Base-by-base conservation (phyloP, 1,284 basidiomycete genomes). In the Fistulinella cinereoalba region DNA sequence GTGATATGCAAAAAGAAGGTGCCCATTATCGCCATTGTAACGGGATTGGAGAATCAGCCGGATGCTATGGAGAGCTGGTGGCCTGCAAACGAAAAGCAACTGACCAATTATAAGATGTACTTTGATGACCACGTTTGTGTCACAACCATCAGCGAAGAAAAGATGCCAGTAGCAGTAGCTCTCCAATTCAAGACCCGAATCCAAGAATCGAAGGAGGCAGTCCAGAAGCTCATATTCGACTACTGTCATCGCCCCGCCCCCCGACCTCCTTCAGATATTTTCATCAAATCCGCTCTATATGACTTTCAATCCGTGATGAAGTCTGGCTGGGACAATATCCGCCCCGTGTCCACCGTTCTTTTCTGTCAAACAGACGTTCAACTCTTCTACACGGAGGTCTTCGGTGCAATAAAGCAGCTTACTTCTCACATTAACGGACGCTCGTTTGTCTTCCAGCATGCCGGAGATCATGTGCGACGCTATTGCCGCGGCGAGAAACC, bases 81-180 rank as follows among this genome's bases (percentile, higher is more conserved):
- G n/a, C n/a, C n/a, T n/a, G n/a, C n/a, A n/a, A n/a, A n/a, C n/a
- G n/a, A n/a, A n/a, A n/a, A n/a, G n/a, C n/a, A n/a, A n/a, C n/a
- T n/a, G n/a, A n/a, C n/a, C n/a, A n/a, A n/a, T n/a, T n/a, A n/a
- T n/a, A n/a, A n/a, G n/a, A 56, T 63, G 57, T 47, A 39, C 34
- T 70, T 70, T 41, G 46, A 56, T 16, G 56, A 49, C 16, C 56
- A 66, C 19, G 65, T 64, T 31, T 67, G 62, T 44, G 61, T 64
- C 23, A 64, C 65, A 10, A 66, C 65, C 37, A 47, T 67, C 7
- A 64, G 58, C 33, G 47, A 40, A 47, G 21, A 22, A 13, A 63
- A 44, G 33, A 16, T 46, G 24, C n/a, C n/a, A n/a, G n/a, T n/a
- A n/a, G n/a, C n/a, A n/a, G 39, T 12, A 11, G 47, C 53, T 27